phyloP scores from a whole-genome alignment of 2,329 filamentous ascomycete genomes.

The Botrytis squamosa region DNA sequence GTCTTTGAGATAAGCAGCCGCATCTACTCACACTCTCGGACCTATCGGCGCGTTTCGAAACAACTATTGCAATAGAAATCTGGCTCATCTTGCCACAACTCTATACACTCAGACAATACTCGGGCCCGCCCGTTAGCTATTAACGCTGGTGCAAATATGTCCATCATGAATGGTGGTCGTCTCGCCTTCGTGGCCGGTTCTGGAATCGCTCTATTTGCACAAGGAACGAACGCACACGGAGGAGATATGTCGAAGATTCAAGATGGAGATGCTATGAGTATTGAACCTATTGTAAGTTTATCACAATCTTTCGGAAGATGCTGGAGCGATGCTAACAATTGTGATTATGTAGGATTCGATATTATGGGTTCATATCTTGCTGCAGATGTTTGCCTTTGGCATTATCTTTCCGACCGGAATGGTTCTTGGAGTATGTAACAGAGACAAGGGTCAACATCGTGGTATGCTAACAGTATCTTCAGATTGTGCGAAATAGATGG shows the following conservation, averaged over 20 bases:
- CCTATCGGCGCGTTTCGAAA: constrained; percentile 15
- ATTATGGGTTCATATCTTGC: constrained; percentile 90
- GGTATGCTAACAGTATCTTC: constrained; percentile 24
- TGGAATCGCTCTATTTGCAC: constrained; percentile 27
- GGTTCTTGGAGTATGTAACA: constrained; percentile 76
- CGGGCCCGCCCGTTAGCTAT: constrained; percentile 3
- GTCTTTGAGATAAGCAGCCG: constrained; percentile 14
- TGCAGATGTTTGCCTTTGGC: constrained; percentile 85
- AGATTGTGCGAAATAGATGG: constrained; percentile 89
- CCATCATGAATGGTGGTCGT: background rate
- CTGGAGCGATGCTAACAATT: constrained; percentile 39
- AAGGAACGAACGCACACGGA: constrained; percentile 32
- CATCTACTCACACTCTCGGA: background rate
- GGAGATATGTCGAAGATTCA: constrained; percentile 59
- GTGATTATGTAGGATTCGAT: constrained; percentile 61
- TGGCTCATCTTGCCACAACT: constrained; percentile 8
- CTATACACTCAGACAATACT: background rate
- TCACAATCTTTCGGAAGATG: background rate
- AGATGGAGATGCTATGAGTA: constrained; percentile 67
- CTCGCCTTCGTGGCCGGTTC: constrained; percentile 13
- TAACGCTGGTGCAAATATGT: constrained; percentile 11
- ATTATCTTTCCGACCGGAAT: constrained; percentile 92
- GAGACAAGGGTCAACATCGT: background rate
- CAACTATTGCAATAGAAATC: constrained; percentile 1
- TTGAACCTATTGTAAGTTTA: constrained; percentile 66